Base-by-base conservation (phyloP, 495 filamentous ascomycete species). In the Trichoderma gamsii region DNA sequence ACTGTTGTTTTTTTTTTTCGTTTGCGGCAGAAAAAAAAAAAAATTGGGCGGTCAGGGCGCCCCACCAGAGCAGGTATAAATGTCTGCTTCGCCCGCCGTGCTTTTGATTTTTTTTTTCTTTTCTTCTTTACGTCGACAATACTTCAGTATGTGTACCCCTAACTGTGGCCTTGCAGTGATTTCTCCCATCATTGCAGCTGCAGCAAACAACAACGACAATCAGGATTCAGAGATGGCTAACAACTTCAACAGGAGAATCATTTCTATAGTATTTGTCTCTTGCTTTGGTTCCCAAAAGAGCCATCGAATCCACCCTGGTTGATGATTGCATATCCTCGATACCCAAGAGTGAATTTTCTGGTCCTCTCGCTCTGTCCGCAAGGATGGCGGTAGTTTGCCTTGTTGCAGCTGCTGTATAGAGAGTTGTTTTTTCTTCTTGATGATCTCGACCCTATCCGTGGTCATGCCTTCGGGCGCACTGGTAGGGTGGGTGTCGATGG, bases 241-340 rank as follows among this genome's bases (percentile, higher is more conserved):
- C 27, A 61, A 27, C 23, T 16, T 29, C 1, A 69, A 66, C 72
- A 71, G 88, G 88, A 91, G 88, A 90, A 92, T 92, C 89, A 90
- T 89, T 91, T 92, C 86, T 91, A 91, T 89, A 92, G 89, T 90
- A 88, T 81, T 90, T 84, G 88, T 90, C 86, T 84, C 79, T 82
- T 84, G 86, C 86, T 90, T 86, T 87, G 84, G 87, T 89, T 82
- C 88, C 86, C 85, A 90, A 85, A 88, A 78, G 78, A 86, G 83
- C 82, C 78, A 84, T 82, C 84, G 83, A 85, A 78, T 79, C 82
- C 81, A 85, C 82, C 82, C 83, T 84, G 83, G 84, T 81, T 84
- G 84, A 87, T 85, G 82, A 85, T 70, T 79, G 61, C 29, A 80
- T 79, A 83, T 85, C 84, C 84, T 85, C 84, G 80, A 72, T 74